phyloP scores from a whole-genome alignment of 1,284 basidiomycete species.

The Puccinia coronata region DNA sequence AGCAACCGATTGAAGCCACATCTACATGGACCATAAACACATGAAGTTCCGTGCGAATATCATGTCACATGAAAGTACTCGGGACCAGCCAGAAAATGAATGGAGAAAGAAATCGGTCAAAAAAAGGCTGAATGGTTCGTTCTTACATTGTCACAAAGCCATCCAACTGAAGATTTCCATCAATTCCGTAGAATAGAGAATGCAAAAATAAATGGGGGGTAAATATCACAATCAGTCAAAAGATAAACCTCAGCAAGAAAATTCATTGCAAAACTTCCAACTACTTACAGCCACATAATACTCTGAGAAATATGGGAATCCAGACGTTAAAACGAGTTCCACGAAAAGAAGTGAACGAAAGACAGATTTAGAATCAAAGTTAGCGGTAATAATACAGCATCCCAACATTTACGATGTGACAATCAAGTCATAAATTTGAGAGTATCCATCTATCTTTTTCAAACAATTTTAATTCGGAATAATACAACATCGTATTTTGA shows the following conservation, averaged over 20 bases:
- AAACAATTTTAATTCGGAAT: too few relatives aligned
- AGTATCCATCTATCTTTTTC: not conserved
- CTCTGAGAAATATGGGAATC: not conserved
- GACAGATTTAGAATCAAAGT: not conserved
- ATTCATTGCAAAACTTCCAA: too few relatives aligned
- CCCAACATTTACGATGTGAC: not conserved
- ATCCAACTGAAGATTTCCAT: constrained; percentile 27
- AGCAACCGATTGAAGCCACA: constrained; percentile 49
- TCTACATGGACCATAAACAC: constrained; percentile 17
- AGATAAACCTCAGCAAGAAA: not conserved
- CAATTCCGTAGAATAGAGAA: not conserved
- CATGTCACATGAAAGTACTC: not conserved
- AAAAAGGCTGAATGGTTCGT: not conserved
- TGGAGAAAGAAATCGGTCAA: not conserved
- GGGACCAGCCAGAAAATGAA: not conserved
- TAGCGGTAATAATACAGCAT: not conserved
- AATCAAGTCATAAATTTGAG: not conserved
- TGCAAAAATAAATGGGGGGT: not conserved
- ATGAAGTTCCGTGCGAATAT: not conserved
- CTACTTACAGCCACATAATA: constrained; percentile 47
- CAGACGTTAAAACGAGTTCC: not conserved
- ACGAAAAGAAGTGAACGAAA: not conserved
- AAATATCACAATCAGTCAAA: not conserved
- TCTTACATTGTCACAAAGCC: constrained; percentile 49
- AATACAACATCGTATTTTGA: not conserved